Conservation (phyloP, 192 early-diverging fungal genomes). For the Backusella psychrophila region DNA sequence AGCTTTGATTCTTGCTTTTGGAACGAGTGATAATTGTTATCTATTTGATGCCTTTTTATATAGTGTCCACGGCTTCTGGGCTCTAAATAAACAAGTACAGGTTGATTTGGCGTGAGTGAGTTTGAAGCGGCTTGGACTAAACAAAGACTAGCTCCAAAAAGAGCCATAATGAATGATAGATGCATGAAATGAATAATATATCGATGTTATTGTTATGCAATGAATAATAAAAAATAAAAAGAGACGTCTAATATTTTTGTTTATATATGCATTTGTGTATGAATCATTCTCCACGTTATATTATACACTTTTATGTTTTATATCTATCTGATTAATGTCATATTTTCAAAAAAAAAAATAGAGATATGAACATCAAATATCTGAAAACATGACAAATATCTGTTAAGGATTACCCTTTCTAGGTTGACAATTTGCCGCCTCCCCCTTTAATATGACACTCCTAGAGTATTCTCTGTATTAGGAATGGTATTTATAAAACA, state of each 20-base stretch:
- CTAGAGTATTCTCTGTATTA: too few species aligned
- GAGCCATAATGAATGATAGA: neutral
- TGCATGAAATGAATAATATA: neutral
- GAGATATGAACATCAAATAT: neutral
- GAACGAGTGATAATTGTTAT: neutral
- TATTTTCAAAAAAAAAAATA: neutral
- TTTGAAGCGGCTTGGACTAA: neutral
- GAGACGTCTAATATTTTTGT: neutral
- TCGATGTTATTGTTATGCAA: neutral
- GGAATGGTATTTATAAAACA: too few species aligned
- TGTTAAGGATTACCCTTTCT: neutral
- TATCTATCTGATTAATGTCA: neutral
- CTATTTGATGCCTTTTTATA: neutral
- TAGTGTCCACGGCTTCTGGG: neutral
- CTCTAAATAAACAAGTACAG: neutral
- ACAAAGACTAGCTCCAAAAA: neutral
- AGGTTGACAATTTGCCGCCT: neutral
- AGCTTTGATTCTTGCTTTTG: neutral
- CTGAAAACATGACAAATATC: neutral
- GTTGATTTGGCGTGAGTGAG: neutral
- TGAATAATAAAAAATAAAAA: neutral
- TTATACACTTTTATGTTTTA: neutral
- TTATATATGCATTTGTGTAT: neutral
- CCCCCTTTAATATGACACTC: neutral
- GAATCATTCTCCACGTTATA: neutral